A percentile compares a stretch with the other conserved stretches of the same genome.
Conservation (phyloP, 495 filamentous ascomycete genomes). For the Halenospora varia region DNA sequence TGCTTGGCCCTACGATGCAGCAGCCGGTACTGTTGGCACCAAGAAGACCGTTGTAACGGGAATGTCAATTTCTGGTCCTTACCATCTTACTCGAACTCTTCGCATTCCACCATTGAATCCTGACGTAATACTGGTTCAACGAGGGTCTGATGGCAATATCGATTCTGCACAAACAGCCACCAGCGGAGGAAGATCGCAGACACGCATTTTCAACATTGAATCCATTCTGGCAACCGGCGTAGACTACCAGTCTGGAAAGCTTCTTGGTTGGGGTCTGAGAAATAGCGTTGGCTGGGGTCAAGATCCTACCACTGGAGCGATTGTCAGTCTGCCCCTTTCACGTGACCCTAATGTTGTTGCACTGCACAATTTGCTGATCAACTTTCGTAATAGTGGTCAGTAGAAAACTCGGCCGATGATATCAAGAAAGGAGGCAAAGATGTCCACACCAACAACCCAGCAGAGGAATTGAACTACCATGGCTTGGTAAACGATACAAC, state of each 20-base stretch:
- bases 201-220: conserved; percentile 63
- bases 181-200: conserved; percentile 52
- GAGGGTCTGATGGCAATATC: conserved; percentile 58
- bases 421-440: conserved; percentile 48
- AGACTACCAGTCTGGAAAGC: conserved; percentile 44
- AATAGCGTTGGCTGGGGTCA: conserved; percentile 67
- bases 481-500: conserved; percentile 49
- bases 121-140: conserved; percentile 52
- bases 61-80: conserved; percentile 51
- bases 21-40: conserved; percentile 32
- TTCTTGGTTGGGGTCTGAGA: conserved; percentile 67
- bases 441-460: conserved; percentile 64
- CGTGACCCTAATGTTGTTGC: too few relatives aligned
- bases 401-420: conserved; percentile 68
- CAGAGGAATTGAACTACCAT: conserved; percentile 68
- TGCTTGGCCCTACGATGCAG: conserved; percentile 55
- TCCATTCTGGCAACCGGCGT: conserved; percentile 19
- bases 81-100: conserved; percentile 61
- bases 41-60: conserved; percentile 42
- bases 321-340: conserved; percentile 43
- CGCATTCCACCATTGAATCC: conserved; percentile 42
- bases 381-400: conserved; percentile 49
- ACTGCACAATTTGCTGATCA: too few relatives aligned
- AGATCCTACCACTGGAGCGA: conserved; percentile 44
- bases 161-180: conserved; percentile 44